Conservation (phyloP, 441 rosid genomes). For the Bocquillonia castaneifolia region DNA sequence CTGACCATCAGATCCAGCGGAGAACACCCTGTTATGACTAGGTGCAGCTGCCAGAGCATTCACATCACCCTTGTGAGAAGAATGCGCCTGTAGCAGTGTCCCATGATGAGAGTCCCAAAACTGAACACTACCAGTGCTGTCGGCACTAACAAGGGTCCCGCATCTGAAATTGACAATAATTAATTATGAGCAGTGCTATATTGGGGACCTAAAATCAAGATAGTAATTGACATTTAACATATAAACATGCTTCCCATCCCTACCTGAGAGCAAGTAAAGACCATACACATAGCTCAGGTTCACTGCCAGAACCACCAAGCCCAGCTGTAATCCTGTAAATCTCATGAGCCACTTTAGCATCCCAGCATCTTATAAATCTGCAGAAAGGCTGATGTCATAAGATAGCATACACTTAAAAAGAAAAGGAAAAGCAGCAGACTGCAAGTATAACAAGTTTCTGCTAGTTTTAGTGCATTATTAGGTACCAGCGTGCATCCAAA, state of each 20-base stretch:
- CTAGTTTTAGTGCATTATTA: neutral
- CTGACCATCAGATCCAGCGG: constrained; percentile 98
- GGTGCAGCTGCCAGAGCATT: constrained; percentile 85
- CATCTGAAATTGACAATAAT: constrained; percentile 38
- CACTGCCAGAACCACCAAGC: constrained; percentile 72
- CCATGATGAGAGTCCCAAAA: constrained; percentile 92
- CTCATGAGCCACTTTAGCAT: constrained; percentile 58
- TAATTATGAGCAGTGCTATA: constrained; percentile 19
- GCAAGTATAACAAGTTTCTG: neutral
- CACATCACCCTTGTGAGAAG: constrained; percentile 86
- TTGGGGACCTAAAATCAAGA: constrained; percentile 3
- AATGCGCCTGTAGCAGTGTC: constrained; percentile 74
- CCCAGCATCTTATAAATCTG: constrained; percentile 95
- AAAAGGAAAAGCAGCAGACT: neutral
- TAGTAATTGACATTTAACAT: neutral
- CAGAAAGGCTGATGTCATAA: constrained; percentile 19
- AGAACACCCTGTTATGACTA: constrained; percentile 79
- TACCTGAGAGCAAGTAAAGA: constrained; percentile 85
- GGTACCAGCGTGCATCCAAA: constrained; percentile 8
- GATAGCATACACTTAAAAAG: constrained; percentile 9
- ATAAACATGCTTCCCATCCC: neutral
- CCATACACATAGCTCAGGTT: constrained; percentile 80
- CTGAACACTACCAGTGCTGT: constrained; percentile 85
- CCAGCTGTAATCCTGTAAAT: constrained; percentile 83
- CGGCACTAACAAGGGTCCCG: constrained; percentile 91